Evolutionary conservation across 257 asterid species (phyloP).

Genomic region (Solanum etuberosum): DNA sequence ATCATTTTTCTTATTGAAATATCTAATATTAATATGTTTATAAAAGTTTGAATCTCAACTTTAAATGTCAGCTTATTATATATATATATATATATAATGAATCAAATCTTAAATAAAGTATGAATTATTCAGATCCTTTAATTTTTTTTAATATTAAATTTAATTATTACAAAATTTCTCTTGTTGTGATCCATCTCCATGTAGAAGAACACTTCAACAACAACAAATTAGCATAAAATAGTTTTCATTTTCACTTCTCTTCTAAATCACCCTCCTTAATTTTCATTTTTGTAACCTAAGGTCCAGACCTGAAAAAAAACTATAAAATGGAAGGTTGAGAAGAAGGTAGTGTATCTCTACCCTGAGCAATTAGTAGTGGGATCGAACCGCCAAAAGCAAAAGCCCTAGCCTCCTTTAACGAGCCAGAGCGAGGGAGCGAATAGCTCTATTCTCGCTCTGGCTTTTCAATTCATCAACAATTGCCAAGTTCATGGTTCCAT

Average conservation of each 20-base stretch:
- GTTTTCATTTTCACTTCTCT: neutral
- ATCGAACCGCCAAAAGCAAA: neutral
- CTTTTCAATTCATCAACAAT: neutral
- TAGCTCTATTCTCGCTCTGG: conserved; percentile 6
- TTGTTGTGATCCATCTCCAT: too few relatives aligned
- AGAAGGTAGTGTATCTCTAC: neutral
- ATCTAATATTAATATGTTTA: too few relatives aligned
- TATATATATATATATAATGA: too few relatives aligned
- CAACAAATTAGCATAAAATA: neutral
- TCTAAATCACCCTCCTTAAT: neutral
- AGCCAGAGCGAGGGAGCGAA: neutral
- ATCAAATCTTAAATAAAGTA: too few relatives aligned
- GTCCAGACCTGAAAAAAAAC: neutral
- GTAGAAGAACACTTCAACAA: too few relatives aligned
- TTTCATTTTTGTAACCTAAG: neutral
- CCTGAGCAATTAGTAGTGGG: neutral
- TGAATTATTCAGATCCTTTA: too few relatives aligned
- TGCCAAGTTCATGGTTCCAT: neutral
- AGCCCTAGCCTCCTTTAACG: neutral
- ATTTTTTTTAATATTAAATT: too few relatives aligned
- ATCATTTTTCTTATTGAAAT: too few relatives aligned
- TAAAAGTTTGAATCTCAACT: too few relatives aligned
- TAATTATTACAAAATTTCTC: too few relatives aligned
- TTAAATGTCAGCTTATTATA: too few relatives aligned
- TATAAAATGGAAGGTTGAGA: neutral